Percentiles rank a stretch among this genome's conserved stretches.
These are phyloP conservation scores for Aspergillus sp. DNA, from an alignment of 2,329 filamentous ascomycete species.

Conservation along the genomic window DNA sequence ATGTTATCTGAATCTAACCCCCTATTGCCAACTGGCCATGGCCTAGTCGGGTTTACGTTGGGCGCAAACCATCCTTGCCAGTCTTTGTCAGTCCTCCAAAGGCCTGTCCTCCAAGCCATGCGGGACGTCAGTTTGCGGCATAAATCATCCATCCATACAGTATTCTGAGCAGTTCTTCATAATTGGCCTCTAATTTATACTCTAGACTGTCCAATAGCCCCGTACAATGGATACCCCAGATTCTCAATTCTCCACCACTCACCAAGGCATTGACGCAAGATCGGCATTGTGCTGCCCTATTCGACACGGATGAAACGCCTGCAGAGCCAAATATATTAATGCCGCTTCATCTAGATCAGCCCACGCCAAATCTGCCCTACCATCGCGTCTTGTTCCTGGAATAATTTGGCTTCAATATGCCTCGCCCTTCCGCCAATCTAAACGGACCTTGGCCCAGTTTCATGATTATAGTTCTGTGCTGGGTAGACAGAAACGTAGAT, in stretches of 20 bases:
- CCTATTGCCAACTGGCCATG: no score
- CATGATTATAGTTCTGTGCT: not conserved
- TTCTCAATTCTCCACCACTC: slow-evolving; percentile 4
- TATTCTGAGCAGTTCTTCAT: no score
- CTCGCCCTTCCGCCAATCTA: not conserved
- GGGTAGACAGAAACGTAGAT: no score
- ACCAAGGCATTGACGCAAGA: not conserved
- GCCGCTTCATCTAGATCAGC: not conserved
- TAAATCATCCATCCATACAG: no score
- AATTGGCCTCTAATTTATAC: no score
- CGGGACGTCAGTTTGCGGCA: no score
- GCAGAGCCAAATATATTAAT: slow-evolving; percentile 6
- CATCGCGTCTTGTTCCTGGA: not conserved
- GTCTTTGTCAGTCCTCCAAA: no score
- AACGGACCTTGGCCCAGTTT: not conserved
- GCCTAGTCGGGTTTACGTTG: no score
- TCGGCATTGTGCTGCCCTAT: slow-evolving; percentile 10
- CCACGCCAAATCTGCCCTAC: not conserved
- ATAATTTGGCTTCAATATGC: not conserved
- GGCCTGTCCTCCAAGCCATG: no score
- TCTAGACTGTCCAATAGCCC: no score
- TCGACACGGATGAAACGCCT: slow-evolving; percentile 18
- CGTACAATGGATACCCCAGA: not conserved
- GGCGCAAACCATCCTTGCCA: no score
- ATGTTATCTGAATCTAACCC: no score